Conservation (phyloP, 345 rosid species). For the Citrus glauca region DNA sequence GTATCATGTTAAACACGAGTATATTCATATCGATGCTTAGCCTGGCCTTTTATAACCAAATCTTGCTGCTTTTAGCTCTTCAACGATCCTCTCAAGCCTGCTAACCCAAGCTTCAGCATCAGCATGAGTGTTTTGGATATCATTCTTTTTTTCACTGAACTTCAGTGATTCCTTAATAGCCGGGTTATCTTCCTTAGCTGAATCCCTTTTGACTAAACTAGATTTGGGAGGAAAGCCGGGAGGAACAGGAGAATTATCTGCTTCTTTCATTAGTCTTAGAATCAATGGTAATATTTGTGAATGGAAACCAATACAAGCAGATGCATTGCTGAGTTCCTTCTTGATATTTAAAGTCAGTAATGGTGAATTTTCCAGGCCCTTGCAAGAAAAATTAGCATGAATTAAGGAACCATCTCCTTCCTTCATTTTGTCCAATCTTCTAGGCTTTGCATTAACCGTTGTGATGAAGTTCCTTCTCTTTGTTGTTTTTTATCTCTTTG, state of each 20-base stretch:
- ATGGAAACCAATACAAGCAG: not conserved
- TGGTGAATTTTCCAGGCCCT: not conserved
- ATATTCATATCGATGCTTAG: not conserved
- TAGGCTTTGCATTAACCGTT: not conserved
- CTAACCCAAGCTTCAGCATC: not conserved
- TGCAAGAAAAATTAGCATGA: too few species aligned
- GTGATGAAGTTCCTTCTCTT: not conserved
- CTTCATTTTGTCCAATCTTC: not conserved
- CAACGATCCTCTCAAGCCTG: not conserved
- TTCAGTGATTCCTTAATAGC: not conserved
- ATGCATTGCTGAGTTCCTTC: not conserved
- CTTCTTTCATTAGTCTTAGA: not conserved
- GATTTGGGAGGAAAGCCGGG: constrained; percentile 16
- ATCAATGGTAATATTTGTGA: not conserved
- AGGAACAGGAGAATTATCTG: constrained; percentile 8
- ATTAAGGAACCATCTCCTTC: not conserved
- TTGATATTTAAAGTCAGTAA: not conserved
- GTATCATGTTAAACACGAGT: not conserved
- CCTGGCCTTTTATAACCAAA: not conserved
- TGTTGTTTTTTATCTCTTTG: not conserved
- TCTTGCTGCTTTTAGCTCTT: not conserved
- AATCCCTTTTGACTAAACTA: not conserved
- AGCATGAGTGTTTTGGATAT: not conserved
- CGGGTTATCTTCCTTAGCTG: not conserved
- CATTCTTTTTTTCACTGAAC: too few species aligned